Conservation (phyloP, 257 asterid genomes). For the Dorcoceras hygrometricum region DNA sequence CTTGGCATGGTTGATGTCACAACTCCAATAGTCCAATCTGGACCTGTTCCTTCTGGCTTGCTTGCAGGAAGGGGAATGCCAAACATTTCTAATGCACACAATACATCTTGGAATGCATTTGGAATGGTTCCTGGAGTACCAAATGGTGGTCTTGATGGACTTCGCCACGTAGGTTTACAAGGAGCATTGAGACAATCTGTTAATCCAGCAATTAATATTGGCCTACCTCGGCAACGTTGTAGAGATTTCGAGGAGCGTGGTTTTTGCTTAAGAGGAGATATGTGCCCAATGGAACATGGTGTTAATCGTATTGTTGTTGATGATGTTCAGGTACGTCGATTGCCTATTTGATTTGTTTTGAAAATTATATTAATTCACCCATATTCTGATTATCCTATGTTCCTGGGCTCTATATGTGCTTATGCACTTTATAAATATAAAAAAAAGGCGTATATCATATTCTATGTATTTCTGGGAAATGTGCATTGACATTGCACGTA, state of each 20-base stretch:
- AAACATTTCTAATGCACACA: slow-evolving; percentile 49
- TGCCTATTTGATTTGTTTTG: neutral
- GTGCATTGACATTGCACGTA: neutral
- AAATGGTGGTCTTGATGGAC: slow-evolving; percentile 73
- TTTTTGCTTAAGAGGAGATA: slow-evolving; percentile 97
- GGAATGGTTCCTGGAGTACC: slow-evolving; percentile 82
- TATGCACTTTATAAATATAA: neutral
- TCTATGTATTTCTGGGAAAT: neutral
- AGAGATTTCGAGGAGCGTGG: slow-evolving; percentile 99
- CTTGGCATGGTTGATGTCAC: slow-evolving; percentile 67
- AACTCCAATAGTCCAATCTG: slow-evolving; percentile 65
- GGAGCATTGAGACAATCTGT: slow-evolving; percentile 67
- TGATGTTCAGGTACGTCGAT: slow-evolving; percentile 85
- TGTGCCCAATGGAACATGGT: slow-evolving; percentile 99
- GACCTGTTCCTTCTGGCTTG: slow-evolving; percentile 53
- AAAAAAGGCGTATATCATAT: no score
- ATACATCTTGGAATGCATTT: slow-evolving; percentile 68
- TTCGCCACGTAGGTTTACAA: slow-evolving; percentile 70
- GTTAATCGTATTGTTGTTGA: slow-evolving; percentile 93
- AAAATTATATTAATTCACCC: neutral
- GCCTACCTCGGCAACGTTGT: slow-evolving; percentile 77
- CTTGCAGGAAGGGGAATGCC: slow-evolving; percentile 79
- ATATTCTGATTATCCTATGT: neutral
- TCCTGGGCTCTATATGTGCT: neutral
- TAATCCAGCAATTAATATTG: slow-evolving; percentile 56